Evolutionary conservation across 2,329 filamentous ascomycete species (phyloP), one percentile per base, ranked within the genome.

Genomic region (Gaeumannomyces tritici): DNA sequence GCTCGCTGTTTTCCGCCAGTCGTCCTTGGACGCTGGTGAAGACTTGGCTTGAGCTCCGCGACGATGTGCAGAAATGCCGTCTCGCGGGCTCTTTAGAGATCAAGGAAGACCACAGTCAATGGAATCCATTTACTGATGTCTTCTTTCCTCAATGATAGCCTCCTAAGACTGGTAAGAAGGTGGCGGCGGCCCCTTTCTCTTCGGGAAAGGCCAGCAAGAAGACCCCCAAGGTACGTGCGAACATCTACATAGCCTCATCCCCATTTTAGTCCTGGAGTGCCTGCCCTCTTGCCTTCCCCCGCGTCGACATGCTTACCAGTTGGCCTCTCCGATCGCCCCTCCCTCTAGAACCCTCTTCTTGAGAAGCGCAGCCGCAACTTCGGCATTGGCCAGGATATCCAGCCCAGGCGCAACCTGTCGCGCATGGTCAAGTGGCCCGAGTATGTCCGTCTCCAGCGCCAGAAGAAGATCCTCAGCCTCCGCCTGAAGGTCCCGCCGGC

Each of bases 111-210:
- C 76, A 78, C 83, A 82, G 80, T 81, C 80, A 80, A 86, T 87
- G 84, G 83, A 88, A 88, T 85, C 88, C 85, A 86, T 83, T 85
- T 80, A 89, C 92, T 97, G 90, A 96, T 91, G 83, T 91, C 88
- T 91, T 96, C 90, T 95, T 93, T 96, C 91, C 93, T 98, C 93
- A 95, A 98, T 98, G 93, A 98, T 84, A 98, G 95, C 91, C 95
- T 89, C 90, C 93, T 78, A 99, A 98, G 85, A 78, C 84, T 76
- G 92, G 92, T 85, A 98, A 97, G 90, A 98, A 97, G 87, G 89
- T 91, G 82, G 95, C 95, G 74, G 84, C 95, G 78, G 92, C 95
- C 83, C 95, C 95, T 79, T 96, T 96, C 88, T 90, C 92, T 77
- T 88, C 93, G 84, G 86, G 88, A 76, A 96, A 96, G 88, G 91